Evolutionary conservation across 139 green algal species (phyloP), one percentile per base, ranked within the genome.

Genomic region (Axilococcus clingmanii): DNA sequence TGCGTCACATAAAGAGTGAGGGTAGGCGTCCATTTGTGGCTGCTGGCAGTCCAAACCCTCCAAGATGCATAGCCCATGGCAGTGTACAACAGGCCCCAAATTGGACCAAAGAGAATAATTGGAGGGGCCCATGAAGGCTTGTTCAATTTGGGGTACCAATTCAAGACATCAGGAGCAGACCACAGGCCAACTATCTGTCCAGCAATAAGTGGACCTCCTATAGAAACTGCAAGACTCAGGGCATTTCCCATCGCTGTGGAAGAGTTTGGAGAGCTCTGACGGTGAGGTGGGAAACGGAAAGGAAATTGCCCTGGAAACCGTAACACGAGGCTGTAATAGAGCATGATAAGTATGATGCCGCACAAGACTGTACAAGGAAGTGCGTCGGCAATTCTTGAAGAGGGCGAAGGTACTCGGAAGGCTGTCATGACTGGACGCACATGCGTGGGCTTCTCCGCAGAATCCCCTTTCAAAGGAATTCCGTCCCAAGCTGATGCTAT

Each of bases 161-260:
- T 52, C 24, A 55, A 64, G 25, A 77, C 61, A 9, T 82, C 69
- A 8, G 63, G 29, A 5, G 49, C 30, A 8, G 61, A 57, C 2
- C 37, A 24, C 3, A 75, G 11, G 31, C 66, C 60, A 17, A 77
- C 45, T 3, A 33, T 34, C 22, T 55, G 48, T 33, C 71, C 66
- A 16, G 22, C 61, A 3, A 31, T 27, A 6, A 82, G 25, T 12
- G 74, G 74, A 15, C 58, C 40, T 3, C 25, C 69, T 4, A 81
- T 52, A 4, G 42, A 25, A 2, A 32, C 37, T 30, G 52, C 56
- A 37, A 71, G 31, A 15, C 38, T 57, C 15, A 71, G 20, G 2
- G 40, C 15, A 17, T 60, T 61, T 23, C 63, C 63, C 63, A 71
- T 71, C 11, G 25, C 5, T 30, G 40, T 38, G n/a, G n/a, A n/a